phyloP scores from a whole-genome alignment of 2,329 filamentous ascomycete genomes.

The Elsinoe arachidis region DNA sequence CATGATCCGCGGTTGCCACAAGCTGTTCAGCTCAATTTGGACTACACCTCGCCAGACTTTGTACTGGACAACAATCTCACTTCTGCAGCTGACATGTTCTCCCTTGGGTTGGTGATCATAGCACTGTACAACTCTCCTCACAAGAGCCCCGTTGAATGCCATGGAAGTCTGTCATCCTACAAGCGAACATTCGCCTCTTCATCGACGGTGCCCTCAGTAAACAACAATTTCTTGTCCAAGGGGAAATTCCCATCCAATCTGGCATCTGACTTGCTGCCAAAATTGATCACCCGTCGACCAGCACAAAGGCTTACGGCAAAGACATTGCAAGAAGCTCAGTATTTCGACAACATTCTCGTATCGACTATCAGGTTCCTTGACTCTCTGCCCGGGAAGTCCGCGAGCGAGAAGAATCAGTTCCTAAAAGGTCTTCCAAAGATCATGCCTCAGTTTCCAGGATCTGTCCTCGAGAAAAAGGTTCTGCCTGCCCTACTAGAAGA shows the following conservation, averaged over 20 bases:
- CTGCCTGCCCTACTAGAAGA: constrained; percentile 84
- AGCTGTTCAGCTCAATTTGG: constrained; percentile 78
- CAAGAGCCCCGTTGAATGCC: constrained; percentile 71
- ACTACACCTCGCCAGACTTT: constrained; percentile 92
- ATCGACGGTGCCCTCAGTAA: constrained; percentile 65
- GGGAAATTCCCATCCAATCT: constrained; percentile 73
- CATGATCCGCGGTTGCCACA: constrained; percentile 75
- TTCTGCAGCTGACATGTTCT: constrained; percentile 83
- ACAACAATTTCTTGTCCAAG: constrained; percentile 78
- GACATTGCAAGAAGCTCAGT: constrained; percentile 90
- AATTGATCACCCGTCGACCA: constrained; percentile 77
- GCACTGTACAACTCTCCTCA: constrained; percentile 94
- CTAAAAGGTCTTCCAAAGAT: constrained; percentile 82
- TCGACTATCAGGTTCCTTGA: constrained; percentile 95
- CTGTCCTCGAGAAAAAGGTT: constrained; percentile 90
- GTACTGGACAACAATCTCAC: constrained; percentile 85
- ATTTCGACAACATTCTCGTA: constrained; percentile 94
- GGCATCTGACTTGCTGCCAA: constrained; percentile 64
- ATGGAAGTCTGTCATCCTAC: constrained; percentile 73
- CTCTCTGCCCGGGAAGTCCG: constrained; percentile 80
- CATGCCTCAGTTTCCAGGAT: constrained; percentile 82
- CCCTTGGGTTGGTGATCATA: constrained; percentile 77
- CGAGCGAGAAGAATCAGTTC: constrained; percentile 84
- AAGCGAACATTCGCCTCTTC: constrained; percentile 74
- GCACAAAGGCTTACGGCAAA: constrained; percentile 78